Conservation (phyloP, 495 filamentous ascomycete species). For the Arthonia radiata region DNA sequence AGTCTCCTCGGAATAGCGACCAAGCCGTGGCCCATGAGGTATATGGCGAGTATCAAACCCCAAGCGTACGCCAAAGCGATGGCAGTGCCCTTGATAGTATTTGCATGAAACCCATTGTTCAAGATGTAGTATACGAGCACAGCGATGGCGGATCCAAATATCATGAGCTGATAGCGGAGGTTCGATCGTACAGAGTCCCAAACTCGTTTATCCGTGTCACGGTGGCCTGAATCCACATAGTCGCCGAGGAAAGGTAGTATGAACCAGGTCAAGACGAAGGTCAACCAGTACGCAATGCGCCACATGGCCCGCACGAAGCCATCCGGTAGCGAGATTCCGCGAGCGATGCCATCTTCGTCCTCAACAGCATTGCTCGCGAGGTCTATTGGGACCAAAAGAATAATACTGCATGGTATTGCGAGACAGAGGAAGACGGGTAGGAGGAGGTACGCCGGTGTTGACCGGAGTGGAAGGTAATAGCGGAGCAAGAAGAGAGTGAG, state of each 20-base stretch:
- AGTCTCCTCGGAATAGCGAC: constrained; percentile 71
- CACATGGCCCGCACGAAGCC: constrained; percentile 55
- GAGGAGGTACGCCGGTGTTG: constrained; percentile 73
- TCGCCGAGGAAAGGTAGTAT: constrained; percentile 84
- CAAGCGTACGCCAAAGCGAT: constrained; percentile 91
- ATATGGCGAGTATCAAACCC: constrained; percentile 75
- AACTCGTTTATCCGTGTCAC: constrained; percentile 54
- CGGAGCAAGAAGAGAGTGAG: constrained; percentile 63
- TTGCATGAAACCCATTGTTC: constrained; percentile 42
- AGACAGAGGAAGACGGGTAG: constrained; percentile 83
- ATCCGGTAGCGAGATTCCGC: constrained; percentile 42
- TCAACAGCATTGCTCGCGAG: constrained; percentile 58
- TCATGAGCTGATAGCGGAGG: constrained; percentile 62
- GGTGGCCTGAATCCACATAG: constrained; percentile 80
- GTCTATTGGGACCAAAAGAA: constrained; percentile 91
- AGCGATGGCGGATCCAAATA: constrained; percentile 41
- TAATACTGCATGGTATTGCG: constrained; percentile 74
- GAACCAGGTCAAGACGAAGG: constrained; percentile 85
- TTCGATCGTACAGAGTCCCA: constrained; percentile 67
- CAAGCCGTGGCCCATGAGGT: constrained; percentile 88
- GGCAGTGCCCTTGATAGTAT: constrained; percentile 47
- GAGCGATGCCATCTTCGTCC: constrained; percentile 37
- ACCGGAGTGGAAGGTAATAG: constrained; percentile 69
- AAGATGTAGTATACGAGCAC: constrained; percentile 66
- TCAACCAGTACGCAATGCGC: constrained; percentile 91